Base-by-base conservation (phyloP, 2,329 filamentous ascomycete species). In the Tolypocladium paradoxum region DNA sequence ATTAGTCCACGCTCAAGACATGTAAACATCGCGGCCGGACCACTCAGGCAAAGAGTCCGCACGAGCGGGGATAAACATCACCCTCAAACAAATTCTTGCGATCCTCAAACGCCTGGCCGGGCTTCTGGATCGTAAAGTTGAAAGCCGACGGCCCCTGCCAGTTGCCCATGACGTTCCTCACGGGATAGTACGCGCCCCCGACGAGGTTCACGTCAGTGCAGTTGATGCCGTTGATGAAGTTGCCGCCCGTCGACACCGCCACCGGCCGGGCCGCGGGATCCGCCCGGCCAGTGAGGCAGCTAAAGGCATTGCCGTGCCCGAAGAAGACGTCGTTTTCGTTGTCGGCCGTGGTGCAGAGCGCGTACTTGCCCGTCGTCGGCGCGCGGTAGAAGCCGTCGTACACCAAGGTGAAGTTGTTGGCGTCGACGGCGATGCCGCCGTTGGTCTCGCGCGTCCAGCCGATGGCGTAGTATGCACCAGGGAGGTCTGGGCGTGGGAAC, bases 371-470 rank as follows among this genome's bases (percentile, higher is more conserved):
- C 2, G 57, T 60, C 24, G 49, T 48, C 9, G 55, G 53, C 14
- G 57, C 56, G 1, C 40, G 51, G 46, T 56, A 58, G 48, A 58
- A 62, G 1, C 60, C 60, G 0, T 55, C 27, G 46, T 61, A 61
- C 0, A 62, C 59, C 14, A 62, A 52, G 1, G 60, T 62, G 50
- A 60, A 62, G 57, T 57, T 62, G 54, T 61, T 61, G 50, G 40
- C 60, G 43, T 62, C 57, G 1, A 62, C 57, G 11, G 37, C 48
- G 45, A 62, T 56, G 1, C 58, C 58, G 31, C 58, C 57, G 3
- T 55, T 54, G 14, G 57, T 53, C 2, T 49, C 43, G 35, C 52
- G 54, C 5, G 34, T 49, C 54, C 52, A 56, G 48, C 50, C 54
- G 18, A 54, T 34, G 18, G 48, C 54, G 46, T 60, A 59, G 29